Conservation (phyloP, 768 basidiomycete species). For the Sutorius australiensis region DNA sequence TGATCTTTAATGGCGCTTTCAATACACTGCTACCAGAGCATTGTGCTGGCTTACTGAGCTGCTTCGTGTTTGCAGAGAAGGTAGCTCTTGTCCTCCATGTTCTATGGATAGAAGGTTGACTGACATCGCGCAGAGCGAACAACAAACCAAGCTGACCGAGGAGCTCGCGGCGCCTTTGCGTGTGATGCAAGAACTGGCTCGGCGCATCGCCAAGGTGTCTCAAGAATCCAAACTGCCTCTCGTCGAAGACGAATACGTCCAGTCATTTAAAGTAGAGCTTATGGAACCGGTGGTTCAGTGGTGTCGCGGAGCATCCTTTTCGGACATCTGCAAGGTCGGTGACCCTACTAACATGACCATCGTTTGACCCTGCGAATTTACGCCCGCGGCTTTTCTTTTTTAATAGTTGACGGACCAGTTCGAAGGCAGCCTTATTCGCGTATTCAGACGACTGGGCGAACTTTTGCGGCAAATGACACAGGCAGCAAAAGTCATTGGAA, state of each 20-base stretch:
- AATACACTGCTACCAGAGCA: constrained; percentile 88
- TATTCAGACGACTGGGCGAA: constrained; percentile 92
- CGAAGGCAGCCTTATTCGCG: constrained; percentile 94
- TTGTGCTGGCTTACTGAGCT: constrained; percentile 89
- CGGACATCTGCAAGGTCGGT: constrained; percentile 89
- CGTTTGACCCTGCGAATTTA: neutral
- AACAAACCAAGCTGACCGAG: constrained; percentile 81
- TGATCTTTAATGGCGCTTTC: constrained; percentile 97
- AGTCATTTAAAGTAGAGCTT: constrained; percentile 95
- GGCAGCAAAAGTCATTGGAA: constrained; percentile 95
- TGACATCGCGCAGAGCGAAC: constrained; percentile 62
- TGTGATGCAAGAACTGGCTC: constrained; percentile 92
- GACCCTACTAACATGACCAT: neutral
- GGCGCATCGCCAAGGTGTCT: constrained; percentile 95
- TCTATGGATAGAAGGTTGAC: neutral
- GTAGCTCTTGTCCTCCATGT: constrained; percentile 34
- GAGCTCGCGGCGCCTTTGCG: constrained; percentile 91
- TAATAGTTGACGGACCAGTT: constrained; percentile 89
- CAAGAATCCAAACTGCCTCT: constrained; percentile 88
- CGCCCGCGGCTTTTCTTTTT: neutral
- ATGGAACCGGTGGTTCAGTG: constrained; percentile 98
- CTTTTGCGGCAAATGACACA: constrained; percentile 94
- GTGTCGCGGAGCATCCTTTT: constrained; percentile 97
- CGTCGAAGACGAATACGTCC: constrained; percentile 92
- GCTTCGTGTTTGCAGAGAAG: constrained; percentile 98